Conservation (phyloP, 805 yeast species). For the Teunomyces cretensis region DNA sequence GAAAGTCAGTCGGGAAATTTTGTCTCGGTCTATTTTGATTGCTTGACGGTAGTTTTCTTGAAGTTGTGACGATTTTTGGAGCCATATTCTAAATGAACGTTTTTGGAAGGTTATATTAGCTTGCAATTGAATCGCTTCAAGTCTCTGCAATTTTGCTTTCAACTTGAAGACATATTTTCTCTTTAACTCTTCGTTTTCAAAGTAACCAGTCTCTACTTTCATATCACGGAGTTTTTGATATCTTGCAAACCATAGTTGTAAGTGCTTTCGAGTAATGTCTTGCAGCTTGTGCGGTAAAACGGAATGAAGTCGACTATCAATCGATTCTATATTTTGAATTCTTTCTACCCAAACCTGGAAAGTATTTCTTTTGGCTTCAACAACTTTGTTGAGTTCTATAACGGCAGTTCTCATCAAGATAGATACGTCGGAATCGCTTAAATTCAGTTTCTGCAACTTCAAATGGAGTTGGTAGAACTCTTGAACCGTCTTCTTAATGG, state of each 20-base stretch:
- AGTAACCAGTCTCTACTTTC: not conserved
- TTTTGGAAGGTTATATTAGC: not conserved
- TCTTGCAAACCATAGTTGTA: not conserved
- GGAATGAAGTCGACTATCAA: not conserved
- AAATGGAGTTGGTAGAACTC: slow-evolving; percentile 24
- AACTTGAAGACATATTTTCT: slow-evolving; percentile 11
- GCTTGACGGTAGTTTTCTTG: not conserved
- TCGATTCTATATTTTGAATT: not conserved
- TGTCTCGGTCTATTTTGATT: not conserved
- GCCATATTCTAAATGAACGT: slow-evolving; percentile 1
- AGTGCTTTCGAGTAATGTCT: not conserved
- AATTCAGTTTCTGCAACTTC: slow-evolving; percentile 11
- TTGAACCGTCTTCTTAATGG: slow-evolving; percentile 20
- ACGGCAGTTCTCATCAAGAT: slow-evolving; percentile 32
- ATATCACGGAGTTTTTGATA: not conserved
- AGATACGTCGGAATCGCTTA: slow-evolving; percentile 12
- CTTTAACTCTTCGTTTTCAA: not conserved
- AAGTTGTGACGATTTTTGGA: not conserved
- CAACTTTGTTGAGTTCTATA: slow-evolving; percentile 12
- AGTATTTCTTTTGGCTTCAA: not conserved
- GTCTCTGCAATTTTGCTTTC: slow-evolving; percentile 9
- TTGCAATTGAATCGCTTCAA: not conserved
- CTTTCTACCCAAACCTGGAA: slow-evolving; percentile 24
- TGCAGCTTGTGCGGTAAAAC: not conserved
- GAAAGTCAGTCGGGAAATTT: not conserved